These are phyloP conservation scores for Linum tenue DNA, from an alignment of 345 rosid genomes.

Conservation along the genomic window DNA sequence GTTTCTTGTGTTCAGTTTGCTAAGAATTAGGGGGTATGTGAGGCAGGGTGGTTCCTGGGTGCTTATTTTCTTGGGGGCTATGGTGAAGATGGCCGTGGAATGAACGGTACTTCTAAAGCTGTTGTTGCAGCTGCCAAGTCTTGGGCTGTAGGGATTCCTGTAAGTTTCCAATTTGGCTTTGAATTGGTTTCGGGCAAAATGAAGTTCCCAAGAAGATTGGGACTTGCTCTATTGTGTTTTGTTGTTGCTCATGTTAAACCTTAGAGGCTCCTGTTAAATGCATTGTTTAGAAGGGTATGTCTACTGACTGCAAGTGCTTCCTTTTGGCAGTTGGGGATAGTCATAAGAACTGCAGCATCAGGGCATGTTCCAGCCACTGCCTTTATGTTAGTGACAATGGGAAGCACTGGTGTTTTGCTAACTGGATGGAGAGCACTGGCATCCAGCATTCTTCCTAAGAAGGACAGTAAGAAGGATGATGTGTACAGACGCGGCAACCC, in stretches of 20 bases:
- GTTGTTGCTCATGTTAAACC: background rate
- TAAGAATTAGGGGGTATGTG: background rate
- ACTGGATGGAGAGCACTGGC: constrained; percentile 62
- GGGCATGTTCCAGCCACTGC: constrained; percentile 47
- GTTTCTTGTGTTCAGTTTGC: background rate
- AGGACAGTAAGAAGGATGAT: constrained; percentile 56
- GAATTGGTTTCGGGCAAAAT: background rate
- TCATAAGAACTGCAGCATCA: constrained; percentile 42
- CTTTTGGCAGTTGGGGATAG: constrained; percentile 45
- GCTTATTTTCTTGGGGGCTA: constrained; percentile 92
- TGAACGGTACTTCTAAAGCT: constrained; percentile 65
- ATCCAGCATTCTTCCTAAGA: constrained; percentile 41
- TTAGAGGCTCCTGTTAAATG: background rate
- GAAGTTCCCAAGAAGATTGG: background rate
- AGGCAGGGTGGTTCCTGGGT: constrained; percentile 80
- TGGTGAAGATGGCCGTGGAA: constrained; percentile 73
- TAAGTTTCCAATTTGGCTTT: constrained; percentile 26
- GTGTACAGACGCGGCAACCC: constrained; percentile 65
- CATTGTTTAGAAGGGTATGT: background rate
- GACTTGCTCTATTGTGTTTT: background rate
- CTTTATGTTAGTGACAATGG: constrained; percentile 60
- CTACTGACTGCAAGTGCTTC: too few species aligned
- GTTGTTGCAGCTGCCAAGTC: constrained; percentile 67
- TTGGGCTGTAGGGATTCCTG: constrained; percentile 78
- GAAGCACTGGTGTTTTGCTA: constrained; percentile 61